Conservation (phyloP, 805 yeast genomes). For the Metschnikowia drakensbergensis region DNA sequence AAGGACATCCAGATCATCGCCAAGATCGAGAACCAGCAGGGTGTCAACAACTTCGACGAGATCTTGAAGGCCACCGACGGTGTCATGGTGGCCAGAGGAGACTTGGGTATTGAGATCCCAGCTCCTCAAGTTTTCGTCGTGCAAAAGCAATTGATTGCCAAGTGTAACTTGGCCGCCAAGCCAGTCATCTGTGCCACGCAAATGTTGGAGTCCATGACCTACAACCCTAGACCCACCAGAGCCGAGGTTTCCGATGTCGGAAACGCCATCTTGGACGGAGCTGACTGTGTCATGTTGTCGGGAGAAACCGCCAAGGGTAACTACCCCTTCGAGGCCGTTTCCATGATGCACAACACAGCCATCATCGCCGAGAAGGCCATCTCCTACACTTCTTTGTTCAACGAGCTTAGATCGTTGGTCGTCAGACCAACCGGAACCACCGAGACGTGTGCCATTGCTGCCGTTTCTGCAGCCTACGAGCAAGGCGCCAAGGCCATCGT, state of each 20-base stretch:
- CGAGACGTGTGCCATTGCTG: conserved; percentile 96
- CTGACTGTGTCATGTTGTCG: conserved; percentile 99
- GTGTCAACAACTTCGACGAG: conserved; percentile 98
- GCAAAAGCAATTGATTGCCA: conserved; percentile 98
- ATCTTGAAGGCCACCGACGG: conserved; percentile 94
- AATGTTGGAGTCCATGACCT: conserved; percentile 99
- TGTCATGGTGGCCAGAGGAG: conserved; percentile 99
- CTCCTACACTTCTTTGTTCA: conserved; percentile 78
- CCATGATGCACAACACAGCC: conserved; percentile 98
- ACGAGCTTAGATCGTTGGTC: conserved; percentile 84
- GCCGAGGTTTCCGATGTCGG: conserved; percentile 99
- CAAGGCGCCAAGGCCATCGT: conserved; percentile 95
- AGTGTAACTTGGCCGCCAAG: conserved; percentile 98
- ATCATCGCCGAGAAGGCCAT: conserved; percentile 95
- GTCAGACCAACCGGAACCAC: conserved; percentile 86
- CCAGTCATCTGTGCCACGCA: conserved; percentile 99
- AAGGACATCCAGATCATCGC: conserved; percentile 92
- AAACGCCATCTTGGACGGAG: conserved; percentile 98
- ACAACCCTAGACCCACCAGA: conserved; percentile 99
- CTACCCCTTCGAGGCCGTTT: conserved; percentile 96
- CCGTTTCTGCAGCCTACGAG: conserved; percentile 94
- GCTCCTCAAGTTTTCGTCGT: conserved; percentile 98
- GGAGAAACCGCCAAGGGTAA: conserved; percentile 99
- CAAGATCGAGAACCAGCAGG: conserved; percentile 99
- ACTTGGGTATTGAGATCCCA: conserved; percentile 98